These are phyloP conservation scores for Atkinsonella hypoxylon DNA, from an alignment of 2,329 filamentous ascomycete genomes.

Conservation along the genomic window DNA sequence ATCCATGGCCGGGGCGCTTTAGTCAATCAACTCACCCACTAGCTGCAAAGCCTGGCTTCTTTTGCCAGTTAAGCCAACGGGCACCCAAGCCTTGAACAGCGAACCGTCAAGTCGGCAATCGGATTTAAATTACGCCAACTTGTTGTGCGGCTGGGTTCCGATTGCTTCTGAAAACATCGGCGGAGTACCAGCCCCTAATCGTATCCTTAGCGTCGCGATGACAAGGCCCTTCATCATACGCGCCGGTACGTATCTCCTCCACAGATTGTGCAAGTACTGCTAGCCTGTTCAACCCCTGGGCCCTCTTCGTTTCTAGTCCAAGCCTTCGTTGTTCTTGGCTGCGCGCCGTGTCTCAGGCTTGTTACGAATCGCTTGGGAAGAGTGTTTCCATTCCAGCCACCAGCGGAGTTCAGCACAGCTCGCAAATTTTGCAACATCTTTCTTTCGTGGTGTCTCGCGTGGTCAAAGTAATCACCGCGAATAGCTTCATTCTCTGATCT, in stretches of 20 bases:
- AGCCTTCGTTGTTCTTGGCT: conserved; percentile 8
- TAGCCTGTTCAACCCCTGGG: conserved; percentile 7
- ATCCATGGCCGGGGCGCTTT: background rate
- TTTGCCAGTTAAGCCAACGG: background rate
- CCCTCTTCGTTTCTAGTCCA: conserved; percentile 2
- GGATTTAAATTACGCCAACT: background rate
- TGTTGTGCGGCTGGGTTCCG: background rate
- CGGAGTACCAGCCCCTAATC: background rate
- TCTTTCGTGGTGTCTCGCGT: background rate
- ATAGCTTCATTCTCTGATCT: background rate
- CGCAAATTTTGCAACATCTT: background rate
- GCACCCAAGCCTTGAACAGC: background rate
- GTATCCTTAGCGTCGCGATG: conserved; percentile 24
- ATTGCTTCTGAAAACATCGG: background rate
- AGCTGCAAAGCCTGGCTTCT: background rate
- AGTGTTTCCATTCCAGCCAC: conserved; percentile 16
- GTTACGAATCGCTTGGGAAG: background rate
- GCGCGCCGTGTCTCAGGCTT: background rate
- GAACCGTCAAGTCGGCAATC: background rate
- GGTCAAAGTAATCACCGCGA: background rate
- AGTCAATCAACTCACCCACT: background rate
- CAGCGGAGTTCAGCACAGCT: background rate
- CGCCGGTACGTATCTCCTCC: conserved; percentile 38
- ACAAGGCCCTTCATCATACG: conserved; percentile 48
- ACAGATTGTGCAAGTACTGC: conserved; percentile 1